Conservation (phyloP, 1,284 basidiomycete species). For the Pseudozyma pruni region DNA sequence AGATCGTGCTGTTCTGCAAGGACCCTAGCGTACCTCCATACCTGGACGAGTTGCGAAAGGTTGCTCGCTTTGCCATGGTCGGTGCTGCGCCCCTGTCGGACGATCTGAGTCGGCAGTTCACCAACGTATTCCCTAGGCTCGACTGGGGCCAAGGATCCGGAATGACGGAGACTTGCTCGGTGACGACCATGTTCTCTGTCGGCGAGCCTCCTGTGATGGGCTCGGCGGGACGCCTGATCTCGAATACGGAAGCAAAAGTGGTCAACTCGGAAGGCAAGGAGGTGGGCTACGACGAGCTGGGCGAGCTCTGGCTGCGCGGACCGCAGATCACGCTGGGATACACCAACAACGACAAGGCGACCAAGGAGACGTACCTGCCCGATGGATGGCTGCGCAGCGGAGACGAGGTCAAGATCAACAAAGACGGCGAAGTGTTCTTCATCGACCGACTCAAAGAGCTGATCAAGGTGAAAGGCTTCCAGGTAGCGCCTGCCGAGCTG, state of each 20-base stretch:
- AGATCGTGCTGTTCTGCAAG: conserved; percentile 56
- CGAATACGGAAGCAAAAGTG: conserved; percentile 59
- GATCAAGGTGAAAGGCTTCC: conserved; percentile 68
- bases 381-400: conserved; percentile 60
- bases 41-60: conserved; percentile 37
- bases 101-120: conserved; percentile 52
- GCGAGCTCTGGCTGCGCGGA: conserved; percentile 65
- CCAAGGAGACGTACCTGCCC: conserved; percentile 57
- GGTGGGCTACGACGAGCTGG: conserved; percentile 66
- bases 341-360: conserved; percentile 61
- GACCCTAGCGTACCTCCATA: conserved; percentile 58
- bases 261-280: conserved; percentile 56
- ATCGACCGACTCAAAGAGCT: conserved; percentile 66
- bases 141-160: conserved; percentile 61
- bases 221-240: conserved; percentile 57
- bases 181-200: conserved; percentile 66
- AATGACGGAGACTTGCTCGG: conserved; percentile 62
- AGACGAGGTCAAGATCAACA: conserved; percentile 68
- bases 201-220: conserved; percentile 63
- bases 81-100: conserved; percentile 59
- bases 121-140: conserved; percentile 39
- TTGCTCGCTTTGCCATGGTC: conserved; percentile 55
- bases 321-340: conserved; percentile 63
- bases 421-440: conserved; percentile 63
- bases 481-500: conserved; percentile 71